Base-by-base conservation (phyloP, 2,329 filamentous ascomycete genomes). In the Aaosphaeria arxii region DNA sequence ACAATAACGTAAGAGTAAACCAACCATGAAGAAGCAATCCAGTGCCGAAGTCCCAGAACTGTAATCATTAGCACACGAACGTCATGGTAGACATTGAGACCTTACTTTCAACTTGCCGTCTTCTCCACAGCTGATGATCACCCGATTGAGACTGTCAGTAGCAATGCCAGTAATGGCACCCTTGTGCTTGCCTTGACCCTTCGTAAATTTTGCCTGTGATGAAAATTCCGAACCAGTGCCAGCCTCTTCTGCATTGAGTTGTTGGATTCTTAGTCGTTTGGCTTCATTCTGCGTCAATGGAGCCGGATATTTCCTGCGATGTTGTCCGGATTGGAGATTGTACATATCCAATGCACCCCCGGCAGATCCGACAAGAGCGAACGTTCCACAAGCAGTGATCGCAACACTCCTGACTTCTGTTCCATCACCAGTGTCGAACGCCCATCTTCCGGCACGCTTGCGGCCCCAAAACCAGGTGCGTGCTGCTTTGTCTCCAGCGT, bases 401-500 rank as follows among this genome's bases (percentile, higher is more conserved):
- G 91, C 83, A 17, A 99, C 90, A 45, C 88, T 92, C 55, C 87
- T 81, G 33, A 96, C 92, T 61, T 90, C 82, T n/a, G 84, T 81
- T 13, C 83, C 82, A 71, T 99, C 94, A 38, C 87, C 82, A 1
- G 91, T 96, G 55, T 88, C 85, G 58, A 99, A 89, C 0, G 88
- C 87, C 94, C 94, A 99, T 54, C 94, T 81, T 7, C 94, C 94
- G 43, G 94, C 91, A 60, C 87, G 85, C 72, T 95, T 96, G 48
- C 90, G 86, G 5, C 92, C 94, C 91, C 94, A 97, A 72, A 96
- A 96, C 94, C 94, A 99, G 1, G 94, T 97, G 45, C 94, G 84
- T 13, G 91, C 94, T 64, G 83, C 88, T 40, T 85, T 81, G 63
- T 97, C 92, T 44, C 87, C 84, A 62, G 86, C 86, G 66, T 99